Evolutionary conservation across 2,329 filamentous ascomycete species (phyloP), one percentile per base, ranked within the genome.

Genomic region (Dichotomopilus funicola): DNA sequence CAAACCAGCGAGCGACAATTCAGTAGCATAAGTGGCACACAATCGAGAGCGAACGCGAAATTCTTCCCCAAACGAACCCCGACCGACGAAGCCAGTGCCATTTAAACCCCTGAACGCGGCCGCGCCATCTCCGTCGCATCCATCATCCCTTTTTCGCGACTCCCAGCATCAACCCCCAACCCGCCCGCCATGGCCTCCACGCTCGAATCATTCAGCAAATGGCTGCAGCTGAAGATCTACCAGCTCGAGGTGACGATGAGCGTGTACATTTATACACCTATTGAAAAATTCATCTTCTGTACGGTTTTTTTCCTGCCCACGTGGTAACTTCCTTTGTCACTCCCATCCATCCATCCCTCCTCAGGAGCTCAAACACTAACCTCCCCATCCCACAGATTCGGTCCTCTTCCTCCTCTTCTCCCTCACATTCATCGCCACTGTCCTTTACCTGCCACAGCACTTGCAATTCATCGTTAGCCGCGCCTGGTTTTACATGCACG

Each of bases 221-320:
- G 91, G 90, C 79, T 97, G 63, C 86, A 91, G 73, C 83, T 91
- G 72, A 99, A 99, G 80, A 86, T 91, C 71, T 96, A 97, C 78
- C 94, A 97, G 78, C 91, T 97, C 70, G 94, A 99, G 76, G 92
- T 97, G 71, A 96, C 92, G 10, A 94, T 95, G 73, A 87, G 88
- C 59, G 82, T 97, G 33, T 97, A 99, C 79, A 97, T 99, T 88
- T 87, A 96, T 65, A 96, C 91, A 40, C 88, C 91, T 1, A 91
- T 88, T 51, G 94, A 99, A 78, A 96, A 96, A 72, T 92, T 96
- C 73, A 86, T 96, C 66, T 95, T 97, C 75, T 97, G 94, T 97
- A 81, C 56, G 90, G 73, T 5, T 46, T 38, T 6, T 33, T 11
- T 6, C 11, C 51, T 9, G 41, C 4, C 6, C 12, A 19, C 12